Evolutionary conservation across 805 yeast genomes (phyloP), one percentile per base, ranked within the genome.

Genomic region (Candida xyloterini): DNA sequence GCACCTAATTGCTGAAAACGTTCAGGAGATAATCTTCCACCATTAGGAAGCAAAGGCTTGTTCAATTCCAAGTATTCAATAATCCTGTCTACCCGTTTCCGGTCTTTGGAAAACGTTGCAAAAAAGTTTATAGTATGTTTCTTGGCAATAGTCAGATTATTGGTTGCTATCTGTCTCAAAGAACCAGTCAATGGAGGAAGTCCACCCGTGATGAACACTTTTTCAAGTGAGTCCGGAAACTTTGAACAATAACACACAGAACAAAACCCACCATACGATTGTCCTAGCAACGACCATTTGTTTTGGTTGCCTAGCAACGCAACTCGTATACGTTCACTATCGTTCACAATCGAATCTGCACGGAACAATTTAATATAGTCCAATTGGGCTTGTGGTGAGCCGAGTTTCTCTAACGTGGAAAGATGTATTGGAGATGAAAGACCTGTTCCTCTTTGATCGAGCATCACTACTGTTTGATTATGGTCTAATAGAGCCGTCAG

Each of bases 391-490:
- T 57, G 57, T 5, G 44, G 33, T 7, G 55, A 41, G 0, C 49
- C 53, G 11, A 48, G 46, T 3, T 26, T 13, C 6, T 46, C 15
- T 8, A 62, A 20, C 0, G 62, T 52, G 3, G 46, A 51, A 2
- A 59, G 52, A 32, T 73, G 75, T 14, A 78, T 52, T 1, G 77
- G 70, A 3, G 71, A 60, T 33, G 78, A 71, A 18, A 71, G 54
- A 0, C 83, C 84, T 1, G 83, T 78, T n/a, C 83, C 84, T 51
- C 83, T 57, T 52, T 78, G 83, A 58, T 78, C 84, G 33, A 74
- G 56, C 28, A 64, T 68, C 10, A 78, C 30, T 7, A 58, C 57
- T 1, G 57, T 45, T 26, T 47, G 52, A 2, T 38, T 40, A 46
- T 39, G 48, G 3, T 55, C 46, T 1, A 56, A 15, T 4, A 58